Conservation (phyloP, 768 basidiomycete species). For the Gymnopilus junonius region DNA sequence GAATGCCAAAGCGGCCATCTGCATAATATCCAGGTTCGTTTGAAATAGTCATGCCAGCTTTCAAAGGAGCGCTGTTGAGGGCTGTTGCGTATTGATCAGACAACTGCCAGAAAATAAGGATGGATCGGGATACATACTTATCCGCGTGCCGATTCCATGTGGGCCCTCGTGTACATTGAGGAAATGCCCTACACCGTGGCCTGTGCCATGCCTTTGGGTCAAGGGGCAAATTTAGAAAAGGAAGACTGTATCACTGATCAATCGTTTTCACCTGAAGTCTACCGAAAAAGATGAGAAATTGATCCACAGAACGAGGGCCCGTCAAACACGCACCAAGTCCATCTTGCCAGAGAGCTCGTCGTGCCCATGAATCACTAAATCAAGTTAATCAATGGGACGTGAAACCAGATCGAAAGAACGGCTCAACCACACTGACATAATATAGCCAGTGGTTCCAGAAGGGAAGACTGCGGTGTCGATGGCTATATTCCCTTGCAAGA, state of each 20-base stretch:
- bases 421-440: constrained; percentile 29
- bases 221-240: constrained; percentile 52
- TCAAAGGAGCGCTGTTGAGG: constrained; percentile 73
- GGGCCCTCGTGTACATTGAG: constrained; percentile 92
- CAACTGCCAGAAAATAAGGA: neutral
- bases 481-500: constrained; percentile 89
- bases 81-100: constrained; percentile 34
- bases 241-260: neutral
- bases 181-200: constrained; percentile 94
- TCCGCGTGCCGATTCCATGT: constrained; percentile 65
- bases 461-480: constrained; percentile 89
- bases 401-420: neutral
- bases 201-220: constrained; percentile 79
- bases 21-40: constrained; percentile 95
- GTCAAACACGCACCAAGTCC: constrained; percentile 70
- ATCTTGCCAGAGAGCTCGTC: constrained; percentile 82
- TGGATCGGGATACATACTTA: constrained; percentile 33
- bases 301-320: neutral
- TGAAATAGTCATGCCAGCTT: constrained; percentile 88
- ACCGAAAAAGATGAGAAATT: neutral
- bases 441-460: constrained; percentile 71
- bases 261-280: constrained; percentile 14
- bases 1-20: constrained; percentile 90
- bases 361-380: constrained; percentile 77
- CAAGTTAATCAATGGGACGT: neutral